These are phyloP conservation scores for Eucalyptus cloeziana DNA, from an alignment of 345 rosid species.

Conservation along the genomic window DNA sequence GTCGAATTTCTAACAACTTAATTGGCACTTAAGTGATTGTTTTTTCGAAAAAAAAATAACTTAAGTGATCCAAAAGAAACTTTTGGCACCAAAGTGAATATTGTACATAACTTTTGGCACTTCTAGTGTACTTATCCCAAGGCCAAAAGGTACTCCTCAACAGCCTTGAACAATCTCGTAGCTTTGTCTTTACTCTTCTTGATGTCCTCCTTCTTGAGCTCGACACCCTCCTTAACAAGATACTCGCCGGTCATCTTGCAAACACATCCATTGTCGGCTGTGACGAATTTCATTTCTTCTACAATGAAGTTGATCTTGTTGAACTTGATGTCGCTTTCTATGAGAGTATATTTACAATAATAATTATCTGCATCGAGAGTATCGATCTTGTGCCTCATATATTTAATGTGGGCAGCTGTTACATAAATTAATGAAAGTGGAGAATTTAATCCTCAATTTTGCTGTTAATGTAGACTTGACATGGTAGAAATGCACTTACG, in stretches of 20 bases:
- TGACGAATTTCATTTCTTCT: neutral
- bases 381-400: neutral
- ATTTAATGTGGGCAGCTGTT: neutral
- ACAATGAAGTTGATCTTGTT: neutral
- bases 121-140: too few relatives aligned
- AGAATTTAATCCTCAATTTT: neutral
- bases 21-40: too few relatives aligned
- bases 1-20: rapidly evolving
- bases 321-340: neutral
- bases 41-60: too few relatives aligned
- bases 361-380: neutral
- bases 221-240: neutral
- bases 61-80: rapidly evolving
- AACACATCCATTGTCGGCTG: neutral
- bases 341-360: neutral
- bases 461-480: rapidly evolving
- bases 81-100: too few relatives aligned
- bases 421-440: neutral
- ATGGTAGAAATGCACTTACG: neutral
- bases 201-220: constrained; percentile 4
- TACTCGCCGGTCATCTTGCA: neutral
- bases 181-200: neutral
- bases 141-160: constrained; percentile 1
- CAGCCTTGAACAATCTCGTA: neutral
- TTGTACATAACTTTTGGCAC: rapidly evolving